phyloP scores from a whole-genome alignment of 371 early-diverging fungal genomes.

The Chytridiales sp. region DNA sequence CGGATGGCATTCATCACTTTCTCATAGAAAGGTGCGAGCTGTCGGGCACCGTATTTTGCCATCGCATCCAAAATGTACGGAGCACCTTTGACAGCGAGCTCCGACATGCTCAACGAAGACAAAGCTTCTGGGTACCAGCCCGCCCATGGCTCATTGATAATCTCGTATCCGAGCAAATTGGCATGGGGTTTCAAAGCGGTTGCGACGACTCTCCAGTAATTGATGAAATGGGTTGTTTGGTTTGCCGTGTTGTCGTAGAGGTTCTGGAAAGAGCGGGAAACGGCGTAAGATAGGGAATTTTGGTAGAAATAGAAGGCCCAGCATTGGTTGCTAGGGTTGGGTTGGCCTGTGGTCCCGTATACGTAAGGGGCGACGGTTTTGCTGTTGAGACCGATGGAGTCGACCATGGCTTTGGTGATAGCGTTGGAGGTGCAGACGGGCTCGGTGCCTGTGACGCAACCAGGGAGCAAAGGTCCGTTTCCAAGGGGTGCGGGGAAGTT shows the following conservation, averaged over 20 bases:
- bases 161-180: conserved; percentile 55
- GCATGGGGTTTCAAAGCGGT: conserved; percentile 35
- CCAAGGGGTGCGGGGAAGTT: too few species aligned
- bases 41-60: too few species aligned
- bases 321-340: too few species aligned
- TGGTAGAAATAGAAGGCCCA: neutral
- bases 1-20: conserved; percentile 40
- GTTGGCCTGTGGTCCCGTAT: conserved; percentile 6
- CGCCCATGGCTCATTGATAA: conserved; percentile 44
- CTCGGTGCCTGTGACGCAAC: too few species aligned
- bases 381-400: too few species aligned
- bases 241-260: conserved; percentile 52
- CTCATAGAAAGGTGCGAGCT: too few species aligned
- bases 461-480: too few species aligned
- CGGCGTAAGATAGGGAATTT: neutral
- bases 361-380: conserved; percentile 10
- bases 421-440: too few species aligned
- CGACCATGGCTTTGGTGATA: too few species aligned
- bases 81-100: too few species aligned
- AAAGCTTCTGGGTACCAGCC: neutral
- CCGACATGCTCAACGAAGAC: too few species aligned
- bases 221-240: conserved; percentile 49
- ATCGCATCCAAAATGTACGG: too few species aligned
- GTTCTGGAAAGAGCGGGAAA: conserved; percentile 15
- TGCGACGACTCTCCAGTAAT: conserved; percentile 52